Evolutionary conservation across 1,284 basidiomycete species (phyloP).

Genomic region (Neolentinus lepideus): DNA sequence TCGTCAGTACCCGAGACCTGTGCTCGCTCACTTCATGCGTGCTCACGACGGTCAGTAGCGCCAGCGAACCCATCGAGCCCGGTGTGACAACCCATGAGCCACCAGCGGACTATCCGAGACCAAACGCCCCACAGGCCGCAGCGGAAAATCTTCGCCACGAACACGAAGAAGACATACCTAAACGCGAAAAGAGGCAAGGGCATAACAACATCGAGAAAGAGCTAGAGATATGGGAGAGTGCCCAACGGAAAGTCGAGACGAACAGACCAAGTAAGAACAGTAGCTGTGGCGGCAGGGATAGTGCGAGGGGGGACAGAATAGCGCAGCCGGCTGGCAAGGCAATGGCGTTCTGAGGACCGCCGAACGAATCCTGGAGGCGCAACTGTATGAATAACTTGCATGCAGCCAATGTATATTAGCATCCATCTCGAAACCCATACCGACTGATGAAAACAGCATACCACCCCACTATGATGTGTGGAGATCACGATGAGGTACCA

Average conservation of each 20-base stretch:
- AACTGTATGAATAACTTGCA: neutral
- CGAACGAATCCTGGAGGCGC: neutral
- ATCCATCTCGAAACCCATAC: neutral
- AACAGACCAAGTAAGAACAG: conserved; percentile 45
- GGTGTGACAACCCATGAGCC: conserved; percentile 14
- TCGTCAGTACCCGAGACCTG: conserved; percentile 16
- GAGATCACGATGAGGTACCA: neutral
- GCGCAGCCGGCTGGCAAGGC: conserved; percentile 49
- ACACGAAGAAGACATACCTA: conserved; percentile 43
- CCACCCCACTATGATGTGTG: neutral
- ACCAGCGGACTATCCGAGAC: conserved; percentile 54
- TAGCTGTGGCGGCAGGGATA: conserved; percentile 25
- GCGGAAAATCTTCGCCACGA: conserved; percentile 30
- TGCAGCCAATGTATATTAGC: neutral
- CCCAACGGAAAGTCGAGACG: conserved; percentile 40
- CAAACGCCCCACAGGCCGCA: conserved; percentile 31
- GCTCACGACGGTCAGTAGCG: conserved; percentile 11
- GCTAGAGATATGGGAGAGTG: conserved; percentile 39
- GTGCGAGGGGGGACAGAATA: conserved; percentile 44
- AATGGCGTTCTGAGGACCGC: conserved; percentile 25
- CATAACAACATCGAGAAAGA: conserved; percentile 38
- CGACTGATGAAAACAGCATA: neutral
- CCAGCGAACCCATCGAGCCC: neutral
- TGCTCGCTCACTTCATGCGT: conserved; percentile 18
- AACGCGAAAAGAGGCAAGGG: conserved; percentile 41